Evolutionary conservation across 306 rosid genomes (phyloP).

Genomic region (Ochetophila trinervis): DNA sequence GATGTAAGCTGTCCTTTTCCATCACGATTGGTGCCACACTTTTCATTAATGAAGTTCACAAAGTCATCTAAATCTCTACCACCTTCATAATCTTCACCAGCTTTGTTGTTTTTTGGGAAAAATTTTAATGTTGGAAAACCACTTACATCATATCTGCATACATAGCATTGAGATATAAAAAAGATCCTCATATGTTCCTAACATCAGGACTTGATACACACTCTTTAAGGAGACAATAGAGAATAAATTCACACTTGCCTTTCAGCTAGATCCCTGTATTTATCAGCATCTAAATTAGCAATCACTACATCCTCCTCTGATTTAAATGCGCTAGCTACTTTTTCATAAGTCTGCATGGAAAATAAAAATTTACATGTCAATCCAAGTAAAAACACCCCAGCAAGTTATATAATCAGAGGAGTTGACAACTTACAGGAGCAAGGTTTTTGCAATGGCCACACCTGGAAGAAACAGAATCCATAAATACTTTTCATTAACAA

Average conservation of each 20-base stretch:
- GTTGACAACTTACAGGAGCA: conserved; percentile 61
- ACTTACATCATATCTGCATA: conserved; percentile 61
- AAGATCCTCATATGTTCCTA: not conserved
- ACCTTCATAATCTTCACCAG: conserved; percentile 69
- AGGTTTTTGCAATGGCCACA: conserved; percentile 91
- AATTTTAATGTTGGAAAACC: conserved; percentile 80
- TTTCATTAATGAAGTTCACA: conserved; percentile 69
- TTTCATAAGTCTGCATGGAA: conserved; percentile 61
- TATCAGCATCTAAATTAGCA: conserved; percentile 76
- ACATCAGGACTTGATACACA: not conserved
- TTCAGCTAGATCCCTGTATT: conserved; percentile 62
- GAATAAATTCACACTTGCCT: conserved; percentile 46
- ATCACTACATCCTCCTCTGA: conserved; percentile 59
- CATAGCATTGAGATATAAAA: not conserved
- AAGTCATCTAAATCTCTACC: conserved; percentile 73
- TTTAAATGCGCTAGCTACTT: conserved; percentile 73
- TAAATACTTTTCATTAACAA: not conserved
- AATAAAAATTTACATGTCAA: conserved; percentile 6
- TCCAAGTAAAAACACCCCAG: conserved; percentile 11
- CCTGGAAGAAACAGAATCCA: conserved; percentile 44
- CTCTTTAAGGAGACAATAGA: not conserved
- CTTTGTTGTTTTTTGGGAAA: conserved; percentile 72
- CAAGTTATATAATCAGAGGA: conserved; percentile 10
- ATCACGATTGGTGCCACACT: conserved; percentile 67
- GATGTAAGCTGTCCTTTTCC: conserved; percentile 68